A percentile compares a stretch with the other conserved stretches of the same genome.
phyloP scores from a whole-genome alignment of 768 basidiomycete species.

The Mycena kentingensis region DNA sequence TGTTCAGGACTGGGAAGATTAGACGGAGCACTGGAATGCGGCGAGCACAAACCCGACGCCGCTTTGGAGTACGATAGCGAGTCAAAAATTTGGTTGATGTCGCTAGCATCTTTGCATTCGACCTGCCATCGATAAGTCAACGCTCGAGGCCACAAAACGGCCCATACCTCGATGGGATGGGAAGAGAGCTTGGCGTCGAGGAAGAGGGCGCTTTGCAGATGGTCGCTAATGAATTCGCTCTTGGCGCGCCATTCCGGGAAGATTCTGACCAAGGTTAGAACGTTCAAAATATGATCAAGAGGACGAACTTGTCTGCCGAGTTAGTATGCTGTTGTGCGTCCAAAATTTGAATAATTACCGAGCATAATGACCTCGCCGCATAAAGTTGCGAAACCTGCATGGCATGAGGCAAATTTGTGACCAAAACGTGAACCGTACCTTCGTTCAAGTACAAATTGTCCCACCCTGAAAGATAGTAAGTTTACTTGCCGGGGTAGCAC shows the following conservation, averaged over 20 bases:
- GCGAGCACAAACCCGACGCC: conserved; percentile 57
- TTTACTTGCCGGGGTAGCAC: too few relatives aligned
- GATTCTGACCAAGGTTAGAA: conserved; percentile 50
- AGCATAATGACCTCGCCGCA: conserved; percentile 89
- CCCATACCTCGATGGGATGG: conserved; percentile 93
- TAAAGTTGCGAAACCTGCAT: conserved; percentile 78
- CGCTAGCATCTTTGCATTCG: conserved; percentile 81
- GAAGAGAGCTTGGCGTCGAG: conserved; percentile 87
- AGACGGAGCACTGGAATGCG: not conserved
- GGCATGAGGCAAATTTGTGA: conserved; percentile 3
- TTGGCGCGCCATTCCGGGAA: conserved; percentile 88
- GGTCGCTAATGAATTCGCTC: conserved; percentile 76
- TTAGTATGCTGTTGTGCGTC: conserved; percentile 1
- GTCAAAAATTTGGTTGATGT: conserved; percentile 92
- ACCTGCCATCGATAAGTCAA: too few relatives aligned
- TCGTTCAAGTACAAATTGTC: conserved; percentile 82
- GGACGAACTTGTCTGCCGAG: conserved; percentile 53
- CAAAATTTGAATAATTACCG: conserved; percentile 43
- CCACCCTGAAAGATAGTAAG: too few relatives aligned
- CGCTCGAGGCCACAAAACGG: too few relatives aligned
- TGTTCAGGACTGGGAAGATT: conserved; percentile 70
- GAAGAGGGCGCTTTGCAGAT: conserved; percentile 73
- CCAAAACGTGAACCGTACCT: conserved; percentile 40
- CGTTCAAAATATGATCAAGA: too few relatives aligned
- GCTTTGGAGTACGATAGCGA: conserved; percentile 85